Evolutionary conservation across 768 basidiomycete species (phyloP).

Genomic region (Crucibulum laeve): DNA sequence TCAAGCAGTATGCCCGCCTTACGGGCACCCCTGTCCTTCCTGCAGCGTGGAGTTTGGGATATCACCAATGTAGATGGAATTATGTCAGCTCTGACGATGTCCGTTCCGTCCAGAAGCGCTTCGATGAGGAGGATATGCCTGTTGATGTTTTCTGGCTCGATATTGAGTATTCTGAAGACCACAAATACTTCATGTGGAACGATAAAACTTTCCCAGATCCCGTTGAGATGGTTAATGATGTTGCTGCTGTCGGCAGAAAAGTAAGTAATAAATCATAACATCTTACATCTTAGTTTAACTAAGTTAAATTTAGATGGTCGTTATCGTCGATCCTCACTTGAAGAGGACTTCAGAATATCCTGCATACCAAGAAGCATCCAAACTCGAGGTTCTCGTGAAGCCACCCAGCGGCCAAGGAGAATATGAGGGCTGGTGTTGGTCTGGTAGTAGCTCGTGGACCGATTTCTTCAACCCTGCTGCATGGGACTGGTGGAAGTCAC

Average conservation of each 20-base stretch:
- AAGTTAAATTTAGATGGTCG: conserved; percentile 75
- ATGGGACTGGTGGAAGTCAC: conserved; percentile 87
- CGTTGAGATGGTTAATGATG: conserved; percentile 86
- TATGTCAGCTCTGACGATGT: conserved; percentile 90
- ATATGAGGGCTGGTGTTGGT: conserved; percentile 99
- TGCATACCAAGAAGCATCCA: conserved; percentile 80
- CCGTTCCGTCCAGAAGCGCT: conserved; percentile 75
- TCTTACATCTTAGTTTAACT: background rate
- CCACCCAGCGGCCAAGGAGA: conserved; percentile 74
- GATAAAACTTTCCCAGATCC: conserved; percentile 91
- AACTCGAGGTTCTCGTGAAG: conserved; percentile 81
- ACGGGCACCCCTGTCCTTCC: conserved; percentile 90
- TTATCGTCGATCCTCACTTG: conserved; percentile 95
- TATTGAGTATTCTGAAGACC: conserved; percentile 91
- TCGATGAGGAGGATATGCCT: conserved; percentile 94
- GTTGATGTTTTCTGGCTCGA: conserved; percentile 97
- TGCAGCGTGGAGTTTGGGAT: conserved; percentile 85
- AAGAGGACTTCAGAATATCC: conserved; percentile 80
- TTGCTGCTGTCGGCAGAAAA: conserved; percentile 83
- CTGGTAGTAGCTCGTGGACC: conserved; percentile 93
- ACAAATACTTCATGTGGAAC: conserved; percentile 98
- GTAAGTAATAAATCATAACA: conserved; percentile 29
- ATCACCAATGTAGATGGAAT: conserved; percentile 99
- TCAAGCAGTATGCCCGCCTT: conserved; percentile 79
- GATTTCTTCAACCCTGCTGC: conserved; percentile 92